A percentile compares a stretch with the other conserved stretches of the same genome.
Conservation (phyloP, 106 monocot species). For the Alisma plantagoaquatica region DNA sequence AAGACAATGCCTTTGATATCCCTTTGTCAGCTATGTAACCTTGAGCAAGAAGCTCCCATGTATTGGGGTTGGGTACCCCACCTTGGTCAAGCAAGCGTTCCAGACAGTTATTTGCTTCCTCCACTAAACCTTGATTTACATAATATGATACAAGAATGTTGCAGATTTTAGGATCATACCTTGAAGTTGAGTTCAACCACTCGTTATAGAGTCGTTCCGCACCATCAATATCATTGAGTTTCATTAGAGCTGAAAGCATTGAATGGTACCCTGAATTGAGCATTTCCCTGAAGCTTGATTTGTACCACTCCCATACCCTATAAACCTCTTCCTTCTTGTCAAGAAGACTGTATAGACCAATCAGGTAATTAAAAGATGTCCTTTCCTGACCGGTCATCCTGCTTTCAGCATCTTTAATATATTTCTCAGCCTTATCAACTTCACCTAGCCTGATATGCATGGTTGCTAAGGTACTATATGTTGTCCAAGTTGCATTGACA, state of each 20-base stretch:
- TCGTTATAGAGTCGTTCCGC: constrained; percentile 66
- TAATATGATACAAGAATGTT: constrained; percentile 62
- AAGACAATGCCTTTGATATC: constrained; percentile 36
- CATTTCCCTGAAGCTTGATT: constrained; percentile 45
- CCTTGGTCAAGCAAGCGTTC: constrained; percentile 52
- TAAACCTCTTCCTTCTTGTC: constrained; percentile 72
- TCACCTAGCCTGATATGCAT: constrained; percentile 61
- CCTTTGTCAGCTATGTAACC: constrained; percentile 43
- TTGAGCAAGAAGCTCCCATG: constrained; percentile 75
- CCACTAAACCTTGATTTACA: constrained; percentile 36
- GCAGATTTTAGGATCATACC: constrained; percentile 66
- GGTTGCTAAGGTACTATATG: constrained; percentile 69
- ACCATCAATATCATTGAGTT: constrained; percentile 49
- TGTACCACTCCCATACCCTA: constrained; percentile 86
- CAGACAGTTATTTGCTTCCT: constrained; percentile 39
- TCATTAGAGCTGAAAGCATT: constrained; percentile 63
- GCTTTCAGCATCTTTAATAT: constrained; percentile 62
- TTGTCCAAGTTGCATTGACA: constrained; percentile 77
- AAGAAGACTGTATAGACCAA: constrained; percentile 57
- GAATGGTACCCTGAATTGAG: constrained; percentile 71
- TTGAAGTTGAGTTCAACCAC: constrained; percentile 42
- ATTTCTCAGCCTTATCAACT: constrained; percentile 59
- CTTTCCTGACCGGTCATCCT: constrained; percentile 76
- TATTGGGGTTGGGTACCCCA: constrained; percentile 57
- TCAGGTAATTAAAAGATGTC: constrained; percentile 54